A percentile compares a stretch with the other conserved stretches of the same genome.
These are phyloP conservation scores for Strobilomyces echinocephalus DNA, from an alignment of 768 basidiomycete genomes.

Conservation along the genomic window DNA sequence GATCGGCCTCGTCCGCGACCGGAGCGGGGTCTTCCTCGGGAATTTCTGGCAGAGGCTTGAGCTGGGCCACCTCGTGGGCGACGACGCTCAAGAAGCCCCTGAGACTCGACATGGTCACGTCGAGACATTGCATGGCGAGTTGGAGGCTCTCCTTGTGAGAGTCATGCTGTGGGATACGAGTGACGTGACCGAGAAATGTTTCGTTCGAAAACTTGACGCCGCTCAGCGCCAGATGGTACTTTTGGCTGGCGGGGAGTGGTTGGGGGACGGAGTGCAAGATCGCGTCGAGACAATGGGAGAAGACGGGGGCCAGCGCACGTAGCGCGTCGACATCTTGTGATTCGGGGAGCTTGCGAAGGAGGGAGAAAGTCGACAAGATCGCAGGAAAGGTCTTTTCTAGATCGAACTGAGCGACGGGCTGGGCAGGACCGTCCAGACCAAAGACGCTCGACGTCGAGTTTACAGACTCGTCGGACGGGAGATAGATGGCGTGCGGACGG, in stretches of 20 bases:
- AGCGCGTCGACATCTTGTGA: conserved; percentile 26
- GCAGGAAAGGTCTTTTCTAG: conserved; percentile 36
- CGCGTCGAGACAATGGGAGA: conserved; percentile 21
- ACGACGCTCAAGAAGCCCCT: conserved; percentile 30
- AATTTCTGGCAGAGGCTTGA: conserved; percentile 23
- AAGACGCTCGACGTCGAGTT: conserved; percentile 19
- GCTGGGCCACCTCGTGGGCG: conserved; percentile 26
- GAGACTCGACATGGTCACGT: conserved; percentile 30
- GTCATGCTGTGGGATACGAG: conserved; percentile 3
- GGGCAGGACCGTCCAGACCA: not conserved
- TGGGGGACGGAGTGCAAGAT: conserved; percentile 27
- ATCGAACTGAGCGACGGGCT: conserved; percentile 20
- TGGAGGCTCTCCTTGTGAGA: conserved; percentile 11
- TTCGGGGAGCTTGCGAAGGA: conserved; percentile 24
- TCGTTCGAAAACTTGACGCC: conserved; percentile 20
- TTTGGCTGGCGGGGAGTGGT: conserved; percentile 16
- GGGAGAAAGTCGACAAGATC: conserved; percentile 27
- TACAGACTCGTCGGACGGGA: conserved; percentile 15
- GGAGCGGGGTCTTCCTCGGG: conserved; percentile 10
- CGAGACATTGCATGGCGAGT: conserved; percentile 24
- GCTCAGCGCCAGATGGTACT: conserved; percentile 20
- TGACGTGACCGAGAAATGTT: conserved; percentile 21
- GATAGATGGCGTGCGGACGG: not conserved
- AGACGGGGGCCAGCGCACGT: conserved; percentile 25
- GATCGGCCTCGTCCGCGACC: conserved; percentile 1